Conservation (phyloP, 202 grass and related monocot genomes). For the Eragrostis tef region DNA sequence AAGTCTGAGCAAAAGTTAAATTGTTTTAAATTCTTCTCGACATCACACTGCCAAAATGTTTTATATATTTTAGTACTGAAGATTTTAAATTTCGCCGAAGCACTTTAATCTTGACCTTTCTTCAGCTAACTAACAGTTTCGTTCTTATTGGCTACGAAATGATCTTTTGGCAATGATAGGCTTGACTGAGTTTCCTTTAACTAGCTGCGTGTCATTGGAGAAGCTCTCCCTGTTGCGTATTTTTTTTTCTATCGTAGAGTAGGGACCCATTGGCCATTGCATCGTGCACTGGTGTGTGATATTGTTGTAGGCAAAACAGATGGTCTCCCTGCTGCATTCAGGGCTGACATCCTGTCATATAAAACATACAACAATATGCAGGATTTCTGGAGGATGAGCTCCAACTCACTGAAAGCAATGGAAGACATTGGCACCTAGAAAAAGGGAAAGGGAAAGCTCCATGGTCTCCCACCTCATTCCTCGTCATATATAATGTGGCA, state of each 20-base stretch:
- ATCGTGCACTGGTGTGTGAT: no score
- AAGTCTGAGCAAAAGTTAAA: no score
- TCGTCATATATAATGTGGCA: slow-evolving; percentile 20
- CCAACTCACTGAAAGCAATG: slow-evolving; percentile 33
- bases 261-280: not conserved
- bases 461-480: slow-evolving; percentile 5
- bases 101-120: no score
- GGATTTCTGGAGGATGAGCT: slow-evolving; percentile 37
- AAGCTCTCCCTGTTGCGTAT: not conserved
- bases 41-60: no score
- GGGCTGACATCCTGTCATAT: slow-evolving; percentile 51
- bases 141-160: slow-evolving; percentile 1
- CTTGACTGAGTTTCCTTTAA: slow-evolving; percentile 9
- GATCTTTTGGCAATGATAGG: slow-evolving; percentile 2
- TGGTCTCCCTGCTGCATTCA: slow-evolving; percentile 53
- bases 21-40: no score
- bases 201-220: not conserved
- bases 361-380: slow-evolving; percentile 43
- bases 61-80: no score
- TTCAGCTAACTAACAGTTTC: not conserved
- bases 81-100: no score
- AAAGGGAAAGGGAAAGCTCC: not conserved
- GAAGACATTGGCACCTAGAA: not conserved
- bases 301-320: slow-evolving; percentile 5
- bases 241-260: not conserved